phyloP scores from a whole-genome alignment of 331 rosid genomes.

The Prunus yedoensis region DNA sequence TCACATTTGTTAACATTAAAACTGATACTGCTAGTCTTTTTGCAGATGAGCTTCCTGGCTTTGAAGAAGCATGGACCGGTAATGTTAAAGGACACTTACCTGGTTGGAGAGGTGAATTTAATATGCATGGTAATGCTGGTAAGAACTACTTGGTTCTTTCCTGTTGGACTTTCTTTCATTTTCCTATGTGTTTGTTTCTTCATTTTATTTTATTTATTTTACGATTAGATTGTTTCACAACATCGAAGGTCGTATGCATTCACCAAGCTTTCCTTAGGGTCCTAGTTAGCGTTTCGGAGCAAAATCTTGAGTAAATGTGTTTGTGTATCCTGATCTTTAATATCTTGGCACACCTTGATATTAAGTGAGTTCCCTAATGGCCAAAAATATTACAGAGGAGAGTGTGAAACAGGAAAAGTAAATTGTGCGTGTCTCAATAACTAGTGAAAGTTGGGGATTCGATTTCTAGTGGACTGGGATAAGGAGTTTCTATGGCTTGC shows the following conservation, averaged over 20 bases:
- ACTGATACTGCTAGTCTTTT: neutral
- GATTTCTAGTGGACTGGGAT: too few species aligned
- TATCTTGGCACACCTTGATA: neutral
- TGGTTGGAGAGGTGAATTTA: constrained; percentile 30
- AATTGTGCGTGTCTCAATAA: too few species aligned
- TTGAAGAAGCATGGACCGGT: constrained; percentile 75
- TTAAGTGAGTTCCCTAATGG: too few species aligned
- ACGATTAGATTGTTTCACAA: neutral
- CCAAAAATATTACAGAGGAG: too few species aligned
- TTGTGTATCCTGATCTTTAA: neutral
- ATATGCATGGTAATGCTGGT: constrained; percentile 37
- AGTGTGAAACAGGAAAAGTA: too few species aligned
- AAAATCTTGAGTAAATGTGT: neutral
- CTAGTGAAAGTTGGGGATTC: too few species aligned
- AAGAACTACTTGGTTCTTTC: constrained; percentile 2
- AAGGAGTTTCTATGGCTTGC: too few species aligned
- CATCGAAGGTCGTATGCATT: neutral
- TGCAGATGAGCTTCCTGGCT: constrained; percentile 71
- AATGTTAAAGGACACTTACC: constrained; percentile 39
- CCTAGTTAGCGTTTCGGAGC: neutral
- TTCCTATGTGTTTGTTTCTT: neutral
- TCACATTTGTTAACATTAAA: neutral
- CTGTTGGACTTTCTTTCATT: neutral
- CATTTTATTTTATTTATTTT: neutral
- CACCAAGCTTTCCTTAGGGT: neutral